Evolutionary conservation across 768 basidiomycete species (phyloP).

Genomic region (Chalciporus chontae): DNA sequence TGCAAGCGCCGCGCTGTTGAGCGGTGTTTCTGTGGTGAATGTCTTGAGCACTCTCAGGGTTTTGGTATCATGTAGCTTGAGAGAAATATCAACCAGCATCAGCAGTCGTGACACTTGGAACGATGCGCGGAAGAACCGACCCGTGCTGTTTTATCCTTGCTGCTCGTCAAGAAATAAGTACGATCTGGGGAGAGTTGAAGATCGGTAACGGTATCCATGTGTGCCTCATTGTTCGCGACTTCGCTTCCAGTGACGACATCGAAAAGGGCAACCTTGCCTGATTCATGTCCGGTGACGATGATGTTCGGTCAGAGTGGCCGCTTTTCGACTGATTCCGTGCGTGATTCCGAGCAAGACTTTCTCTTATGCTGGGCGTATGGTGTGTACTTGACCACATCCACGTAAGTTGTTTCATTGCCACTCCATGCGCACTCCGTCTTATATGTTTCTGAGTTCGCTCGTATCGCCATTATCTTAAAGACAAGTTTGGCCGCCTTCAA

Average conservation of each 20-base stretch:
- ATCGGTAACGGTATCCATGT: conserved; percentile 85
- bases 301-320: no score
- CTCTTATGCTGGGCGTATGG: no score
- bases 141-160: conserved; percentile 95
- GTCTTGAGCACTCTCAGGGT: conserved; percentile 91
- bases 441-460: no score
- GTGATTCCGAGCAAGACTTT: no score
- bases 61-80: conserved; percentile 83
- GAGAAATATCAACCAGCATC: conserved; percentile 1
- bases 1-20: conserved; percentile 90
- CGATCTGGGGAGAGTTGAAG: conserved; percentile 87
- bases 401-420: no score
- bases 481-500: no score
- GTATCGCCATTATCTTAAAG: no score
- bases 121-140: conserved; percentile 42
- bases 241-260: conserved; percentile 87
- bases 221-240: conserved; percentile 79
- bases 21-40: conserved; percentile 86
- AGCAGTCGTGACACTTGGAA: not conserved
- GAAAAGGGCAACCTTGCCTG: conserved; percentile 91
- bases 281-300: conserved; percentile 94
- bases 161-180: conserved; percentile 93
- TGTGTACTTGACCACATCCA: no score
- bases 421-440: no score
- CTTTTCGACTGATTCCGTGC: no score